Evolutionary conservation across 305 asterid genomes (phyloP), one percentile per base, ranked within the genome.

Genomic region (Vinca major): DNA sequence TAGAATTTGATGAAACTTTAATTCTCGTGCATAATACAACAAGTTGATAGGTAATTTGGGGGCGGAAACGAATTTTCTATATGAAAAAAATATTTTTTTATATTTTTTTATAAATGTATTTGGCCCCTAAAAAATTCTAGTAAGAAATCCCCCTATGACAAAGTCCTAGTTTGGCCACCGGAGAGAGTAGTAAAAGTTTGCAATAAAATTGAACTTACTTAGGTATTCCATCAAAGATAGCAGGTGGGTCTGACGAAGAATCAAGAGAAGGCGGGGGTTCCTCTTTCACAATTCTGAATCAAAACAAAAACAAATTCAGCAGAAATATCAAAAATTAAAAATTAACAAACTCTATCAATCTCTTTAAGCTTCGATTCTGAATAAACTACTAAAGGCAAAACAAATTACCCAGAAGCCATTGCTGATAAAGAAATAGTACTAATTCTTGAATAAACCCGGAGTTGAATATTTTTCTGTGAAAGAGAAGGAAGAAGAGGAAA

Each of bases 171-270:
- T 26, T 1, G 1, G 33, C 1, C 33, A 26, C 33, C 33, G 33
- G 33, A 26, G 33, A 26, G 33, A 26, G 33, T 26, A 26, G 33
- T 26, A 10, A 48, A 44, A n/a, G n/a, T 17, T 16, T 20, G 54
- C 16, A 40, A 19, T 60, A 66, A 65, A 41, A 45, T 9, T 17
- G 0, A 62, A 77, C 88, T 83, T 76, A 87, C 96, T 84, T 91
- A 73, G 97, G 81, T 5, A 79, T 85, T 82, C 96, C 97, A 80
- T 91, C 95, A 72, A 91, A 91, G 71, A 91, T 80, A 62, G 89
- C 55, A 21, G 96, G 95, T 56, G 95, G 89, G 61, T 83, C 87
- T 68, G 96, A 91, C 74, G 93, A 80, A 74, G 95, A 85, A 85
- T 85, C 93, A 66, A 91, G 93, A 73, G 77, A 81, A 48, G 95